These are phyloP conservation scores for Aspergillus calidoustus DNA, from an alignment of 2,329 filamentous ascomycete species.

Conservation along the genomic window DNA sequence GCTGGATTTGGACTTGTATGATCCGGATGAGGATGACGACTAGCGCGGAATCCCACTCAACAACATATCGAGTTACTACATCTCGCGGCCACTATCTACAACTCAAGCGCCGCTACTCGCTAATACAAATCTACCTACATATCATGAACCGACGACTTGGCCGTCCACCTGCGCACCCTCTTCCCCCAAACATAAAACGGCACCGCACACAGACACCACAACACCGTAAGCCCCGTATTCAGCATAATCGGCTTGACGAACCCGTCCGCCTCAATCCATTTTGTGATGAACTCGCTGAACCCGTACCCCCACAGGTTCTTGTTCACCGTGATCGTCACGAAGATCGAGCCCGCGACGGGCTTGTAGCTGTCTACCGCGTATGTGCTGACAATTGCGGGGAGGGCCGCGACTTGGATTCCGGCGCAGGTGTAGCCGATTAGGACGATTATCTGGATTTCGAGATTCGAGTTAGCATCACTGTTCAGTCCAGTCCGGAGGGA, in stretches of 20 bases:
- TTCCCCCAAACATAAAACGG: slow-evolving; percentile 52
- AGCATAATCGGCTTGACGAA: slow-evolving; percentile 65
- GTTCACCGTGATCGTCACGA: slow-evolving; percentile 66
- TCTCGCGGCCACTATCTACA: background rate
- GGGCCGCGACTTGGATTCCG: slow-evolving; percentile 62
- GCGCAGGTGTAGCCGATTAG: slow-evolving; percentile 62
- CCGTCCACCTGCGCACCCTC: background rate
- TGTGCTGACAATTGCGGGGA: slow-evolving; percentile 62
- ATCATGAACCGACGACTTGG: slow-evolving; percentile 22
- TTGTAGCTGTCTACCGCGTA: slow-evolving; percentile 70
- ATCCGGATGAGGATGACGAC: slow-evolving; percentile 52
- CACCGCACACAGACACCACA: slow-evolving; percentile 60
- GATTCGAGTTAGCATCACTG: too few relatives aligned
- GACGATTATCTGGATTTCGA: slow-evolving; percentile 48
- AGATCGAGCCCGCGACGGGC: slow-evolving; percentile 62
- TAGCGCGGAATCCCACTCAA: slow-evolving; percentile 2
- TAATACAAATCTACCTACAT: slow-evolving; percentile 45
- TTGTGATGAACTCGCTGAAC: slow-evolving; percentile 60
- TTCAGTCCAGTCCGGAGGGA: background rate
- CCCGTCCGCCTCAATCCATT: slow-evolving; percentile 55
- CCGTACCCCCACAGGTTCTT: slow-evolving; percentile 69
- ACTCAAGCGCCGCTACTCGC: too few relatives aligned
- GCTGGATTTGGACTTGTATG: slow-evolving; percentile 51
- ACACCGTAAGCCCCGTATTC: slow-evolving; percentile 58
- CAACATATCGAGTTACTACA: background rate